Evolutionary conservation across 2,329 filamentous ascomycete genomes (phyloP).

Genomic region (Arthroderma uncinatum): DNA sequence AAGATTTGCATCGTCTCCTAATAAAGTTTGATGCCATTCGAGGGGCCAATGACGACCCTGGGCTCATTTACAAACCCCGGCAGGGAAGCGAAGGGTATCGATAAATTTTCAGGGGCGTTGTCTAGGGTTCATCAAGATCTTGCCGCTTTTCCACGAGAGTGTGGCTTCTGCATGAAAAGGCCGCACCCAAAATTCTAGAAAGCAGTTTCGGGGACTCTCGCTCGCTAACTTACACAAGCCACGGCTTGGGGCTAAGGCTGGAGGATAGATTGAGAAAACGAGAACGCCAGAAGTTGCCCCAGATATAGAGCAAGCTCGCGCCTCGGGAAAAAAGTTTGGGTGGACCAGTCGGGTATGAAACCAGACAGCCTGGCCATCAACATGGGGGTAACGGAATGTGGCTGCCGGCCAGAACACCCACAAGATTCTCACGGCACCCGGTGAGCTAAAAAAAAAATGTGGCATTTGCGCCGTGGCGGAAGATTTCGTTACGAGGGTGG

Average conservation of each 20-base stretch:
- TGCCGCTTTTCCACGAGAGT: neutral
- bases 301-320: neutral
- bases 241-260: neutral
- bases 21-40: neutral
- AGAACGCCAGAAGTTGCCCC: neutral
- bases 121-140: neutral
- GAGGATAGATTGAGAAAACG: neutral
- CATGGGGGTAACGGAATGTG: neutral
- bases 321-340: neutral
- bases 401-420: conserved; percentile 1
- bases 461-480: neutral
- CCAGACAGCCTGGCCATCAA: neutral
- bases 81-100: neutral
- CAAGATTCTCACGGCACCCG: neutral
- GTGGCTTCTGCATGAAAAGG: neutral
- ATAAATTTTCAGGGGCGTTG: neutral
- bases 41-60: neutral
- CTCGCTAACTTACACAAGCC: neutral
- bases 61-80: neutral
- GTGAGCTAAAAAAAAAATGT: neutral
- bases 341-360: neutral
- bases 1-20: neutral
- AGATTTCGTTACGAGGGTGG: no score
- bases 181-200: neutral
- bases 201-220: no score